phyloP scores from a whole-genome alignment of 805 yeast genomes.

The Grigorovia yakushimaensis region DNA sequence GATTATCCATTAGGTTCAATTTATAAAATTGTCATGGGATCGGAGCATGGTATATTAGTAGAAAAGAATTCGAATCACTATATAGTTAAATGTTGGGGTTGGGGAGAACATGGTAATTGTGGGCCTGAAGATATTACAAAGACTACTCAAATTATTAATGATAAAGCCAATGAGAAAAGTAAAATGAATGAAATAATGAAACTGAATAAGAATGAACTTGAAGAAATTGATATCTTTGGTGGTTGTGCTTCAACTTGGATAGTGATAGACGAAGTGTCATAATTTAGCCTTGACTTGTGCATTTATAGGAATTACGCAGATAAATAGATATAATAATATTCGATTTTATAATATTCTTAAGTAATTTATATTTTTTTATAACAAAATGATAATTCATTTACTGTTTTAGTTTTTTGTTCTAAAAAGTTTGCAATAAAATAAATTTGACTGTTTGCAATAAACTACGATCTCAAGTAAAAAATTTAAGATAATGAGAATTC shows the following conservation, averaged over 20 bases:
- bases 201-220: not conserved
- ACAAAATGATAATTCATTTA: too few species aligned
- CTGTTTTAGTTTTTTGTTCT: too few species aligned
- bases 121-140: conserved; percentile 31
- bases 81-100: conserved; percentile 70
- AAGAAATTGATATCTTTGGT: conserved; percentile 30
- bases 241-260: conserved; percentile 71
- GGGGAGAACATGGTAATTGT: conserved; percentile 99
- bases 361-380: too few species aligned
- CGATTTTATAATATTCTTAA: too few species aligned
- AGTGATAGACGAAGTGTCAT: conserved; percentile 10
- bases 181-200: conserved; percentile 13
- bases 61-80: conserved; percentile 1
- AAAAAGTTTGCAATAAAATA: too few species aligned
- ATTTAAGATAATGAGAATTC: too few species aligned
- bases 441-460: too few species aligned
- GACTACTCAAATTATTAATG: conserved; percentile 11
- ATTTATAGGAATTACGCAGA: too few species aligned
- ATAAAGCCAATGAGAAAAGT: conserved; percentile 18
- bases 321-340: too few species aligned
- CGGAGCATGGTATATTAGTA: conserved; percentile 71
- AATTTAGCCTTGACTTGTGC: too few species aligned
- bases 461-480: too few species aligned
- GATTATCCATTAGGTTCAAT: conserved; percentile 6
- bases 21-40: conserved; percentile 44